A percentile compares a stretch with the other conserved stretches of the same genome.
phyloP scores from a whole-genome alignment of 1,139 yeast species.

The Wickerhamiella infanticola region DNA sequence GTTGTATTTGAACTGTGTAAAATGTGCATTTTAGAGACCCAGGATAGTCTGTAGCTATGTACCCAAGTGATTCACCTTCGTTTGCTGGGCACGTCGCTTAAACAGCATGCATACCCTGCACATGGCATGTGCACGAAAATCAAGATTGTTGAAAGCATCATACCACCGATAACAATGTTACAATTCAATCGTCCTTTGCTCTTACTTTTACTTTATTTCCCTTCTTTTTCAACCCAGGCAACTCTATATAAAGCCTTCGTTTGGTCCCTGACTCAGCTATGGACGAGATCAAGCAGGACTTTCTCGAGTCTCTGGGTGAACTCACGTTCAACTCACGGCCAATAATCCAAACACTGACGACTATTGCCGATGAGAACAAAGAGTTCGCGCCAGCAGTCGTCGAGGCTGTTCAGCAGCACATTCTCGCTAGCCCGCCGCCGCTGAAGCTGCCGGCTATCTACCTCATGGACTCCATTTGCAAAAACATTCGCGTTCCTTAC shows the following conservation, averaged over 20 bases:
- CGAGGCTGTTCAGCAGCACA: slow-evolving; percentile 51
- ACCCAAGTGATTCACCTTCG: too few relatives aligned
- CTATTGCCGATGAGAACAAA: slow-evolving; percentile 71
- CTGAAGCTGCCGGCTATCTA: slow-evolving; percentile 76
- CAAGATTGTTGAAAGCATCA: too few relatives aligned
- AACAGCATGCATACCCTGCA: too few relatives aligned
- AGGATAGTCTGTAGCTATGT: too few relatives aligned
- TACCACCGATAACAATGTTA: too few relatives aligned
- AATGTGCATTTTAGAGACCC: too few relatives aligned
- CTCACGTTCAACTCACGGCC: slow-evolving; percentile 83
- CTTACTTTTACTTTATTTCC: too few relatives aligned
- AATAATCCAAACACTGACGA: slow-evolving; percentile 72
- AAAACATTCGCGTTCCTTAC: slow-evolving; percentile 80
- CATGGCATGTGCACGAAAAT: too few relatives aligned
- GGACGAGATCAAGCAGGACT: slow-evolving; percentile 43
- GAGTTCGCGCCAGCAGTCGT: slow-evolving; percentile 64
- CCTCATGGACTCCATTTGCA: slow-evolving; percentile 82
- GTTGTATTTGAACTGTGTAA: too few relatives aligned
- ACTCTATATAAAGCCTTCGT: background rate
- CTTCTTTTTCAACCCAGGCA: background rate
- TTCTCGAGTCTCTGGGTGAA: slow-evolving; percentile 50
- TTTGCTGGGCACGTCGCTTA: too few relatives aligned
- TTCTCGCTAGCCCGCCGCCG: slow-evolving; percentile 49
- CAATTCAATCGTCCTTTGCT: too few relatives aligned
- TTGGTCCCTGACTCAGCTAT: slow-evolving; percentile 16